Evolutionary conservation across 495 filamentous ascomycete genomes (phyloP), one percentile per base, ranked within the genome.

Genomic region (Penicillium flavigenum): DNA sequence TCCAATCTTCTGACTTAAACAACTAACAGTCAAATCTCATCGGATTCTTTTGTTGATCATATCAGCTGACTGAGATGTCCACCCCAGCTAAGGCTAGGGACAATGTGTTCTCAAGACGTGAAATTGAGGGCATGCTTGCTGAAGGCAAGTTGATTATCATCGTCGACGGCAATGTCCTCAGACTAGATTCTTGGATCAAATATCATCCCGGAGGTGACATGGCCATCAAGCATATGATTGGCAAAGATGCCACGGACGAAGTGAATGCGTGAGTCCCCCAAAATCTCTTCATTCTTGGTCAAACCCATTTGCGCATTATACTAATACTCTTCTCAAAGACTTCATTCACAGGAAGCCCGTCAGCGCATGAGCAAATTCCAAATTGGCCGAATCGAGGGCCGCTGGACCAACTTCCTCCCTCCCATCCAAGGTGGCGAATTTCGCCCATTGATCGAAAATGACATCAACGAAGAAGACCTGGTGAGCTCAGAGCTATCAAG

Each of bases 121-220:
- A 92, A 63, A 80, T 96, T 54, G 90, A 95, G 69, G 83, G 76
- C 6, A 68, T 91, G 65, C 92, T 96, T 69, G 88, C 90, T 7
- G 83, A 88, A 51, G 90, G 88, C 17, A 76, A 81, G 56, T 73
- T 71, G 8, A 82, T 96, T 36, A 79, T 95, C 60, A 90, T 96
- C 38, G 66, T 93, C 47, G 83, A 93, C 58, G 77, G 81, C 44
- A 81, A 86, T 68, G 90, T 93, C 1, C 70, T 96, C 57, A 87
- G 86, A 72, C 80, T 87, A 2, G 92, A 96, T 72, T 76, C 85
- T 24, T 96, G 89, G 89, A 75, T 91, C 27, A 81, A 82, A 47
- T 94, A 83, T 63, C 91, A 96, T 65, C 91, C 91, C 14, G 91
- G 92, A 38, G 91, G 91, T 32, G 83, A 89, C 62, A 90, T 88